Percentiles rank a stretch among this genome's conserved stretches.
phyloP scores from a whole-genome alignment of 192 early-diverging fungal genomes.

The Obelidium mucronatum region DNA sequence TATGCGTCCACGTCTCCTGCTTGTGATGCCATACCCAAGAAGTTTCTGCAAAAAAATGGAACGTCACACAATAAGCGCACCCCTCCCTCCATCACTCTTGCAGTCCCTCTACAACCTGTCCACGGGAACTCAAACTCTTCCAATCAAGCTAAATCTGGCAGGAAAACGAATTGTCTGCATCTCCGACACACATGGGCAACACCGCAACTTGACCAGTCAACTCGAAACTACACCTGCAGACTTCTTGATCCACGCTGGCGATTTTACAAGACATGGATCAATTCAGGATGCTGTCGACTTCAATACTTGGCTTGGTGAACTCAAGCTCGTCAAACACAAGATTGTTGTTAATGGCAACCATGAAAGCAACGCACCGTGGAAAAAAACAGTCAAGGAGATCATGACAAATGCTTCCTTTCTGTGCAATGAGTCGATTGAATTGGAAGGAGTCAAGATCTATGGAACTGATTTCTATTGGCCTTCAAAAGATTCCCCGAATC shows the following conservation, averaged over 20 bases:
- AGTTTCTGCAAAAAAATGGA: neutral
- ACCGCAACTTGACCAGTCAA: no score
- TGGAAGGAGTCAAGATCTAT: slow-evolving; percentile 1
- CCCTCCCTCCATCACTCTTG: neutral
- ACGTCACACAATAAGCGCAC: no score
- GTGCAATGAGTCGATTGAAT: slow-evolving; percentile 3
- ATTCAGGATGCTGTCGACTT: slow-evolving; percentile 7
- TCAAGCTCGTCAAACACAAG: slow-evolving; percentile 21
- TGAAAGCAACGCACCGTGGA: neutral
- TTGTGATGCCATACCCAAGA: neutral
- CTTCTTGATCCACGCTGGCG: slow-evolving; percentile 14
- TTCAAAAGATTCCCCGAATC: no score
- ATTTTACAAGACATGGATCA: neutral
- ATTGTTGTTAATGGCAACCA: neutral
- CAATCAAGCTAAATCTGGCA: no score
- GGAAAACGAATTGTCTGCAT: no score
- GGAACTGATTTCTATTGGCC: neutral
- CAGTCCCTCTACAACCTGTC: no score
- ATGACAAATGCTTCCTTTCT: neutral
- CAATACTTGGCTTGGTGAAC: slow-evolving; percentile 12
- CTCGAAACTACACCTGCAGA: no score
- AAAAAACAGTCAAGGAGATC: neutral
- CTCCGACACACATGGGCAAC: no score
- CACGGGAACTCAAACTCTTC: no score
- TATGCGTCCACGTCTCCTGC: slow-evolving; percentile 16